Evolutionary conservation across 805 yeast species (phyloP).

Genomic region (Suhomyces tanzawaensis): DNA sequence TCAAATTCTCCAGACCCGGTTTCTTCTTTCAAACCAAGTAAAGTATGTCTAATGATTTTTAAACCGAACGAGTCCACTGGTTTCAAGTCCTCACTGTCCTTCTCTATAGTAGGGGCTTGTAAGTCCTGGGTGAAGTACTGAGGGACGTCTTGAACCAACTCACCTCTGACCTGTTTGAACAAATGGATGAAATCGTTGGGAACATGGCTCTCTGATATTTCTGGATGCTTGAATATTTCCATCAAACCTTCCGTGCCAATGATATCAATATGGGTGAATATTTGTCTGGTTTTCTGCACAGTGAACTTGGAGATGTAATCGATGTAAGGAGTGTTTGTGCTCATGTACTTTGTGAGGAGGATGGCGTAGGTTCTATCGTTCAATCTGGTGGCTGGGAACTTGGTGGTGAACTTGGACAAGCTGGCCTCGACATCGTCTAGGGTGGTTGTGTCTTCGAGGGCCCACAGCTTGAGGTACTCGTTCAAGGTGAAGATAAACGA

Average conservation of each 20-base stretch:
- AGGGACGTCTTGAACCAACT: constrained; percentile 8
- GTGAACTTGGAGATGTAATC: constrained; percentile 8
- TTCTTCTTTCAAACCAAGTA: constrained; percentile 43
- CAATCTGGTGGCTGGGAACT: constrained; percentile 22
- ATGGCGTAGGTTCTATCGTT: constrained; percentile 64
- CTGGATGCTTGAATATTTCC: constrained; percentile 25
- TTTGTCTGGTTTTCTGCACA: constrained; percentile 20
- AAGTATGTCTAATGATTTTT: constrained; percentile 72
- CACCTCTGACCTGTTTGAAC: constrained; percentile 25
- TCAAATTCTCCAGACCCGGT: constrained; percentile 19
- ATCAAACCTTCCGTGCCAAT: constrained; percentile 48
- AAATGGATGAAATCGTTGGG: constrained; percentile 33
- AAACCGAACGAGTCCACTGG: constrained; percentile 78
- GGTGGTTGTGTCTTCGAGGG: constrained; percentile 39
- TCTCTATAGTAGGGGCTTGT: constrained; percentile 45
- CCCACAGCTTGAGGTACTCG: constrained; percentile 50
- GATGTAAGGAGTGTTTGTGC: constrained; percentile 9
- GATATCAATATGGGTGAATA: constrained; percentile 50
- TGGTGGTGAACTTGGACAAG: constrained; percentile 29
- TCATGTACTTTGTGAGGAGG: constrained; percentile 43
- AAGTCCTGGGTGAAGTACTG: constrained; percentile 33
- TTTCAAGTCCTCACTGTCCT: constrained; percentile 51
- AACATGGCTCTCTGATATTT: constrained; percentile 26
- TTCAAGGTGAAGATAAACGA: constrained; percentile 67
- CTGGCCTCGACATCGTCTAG: constrained; percentile 45